Base-by-base conservation (phyloP, 768 basidiomycete genomes). In the Mycena vitilis region DNA sequence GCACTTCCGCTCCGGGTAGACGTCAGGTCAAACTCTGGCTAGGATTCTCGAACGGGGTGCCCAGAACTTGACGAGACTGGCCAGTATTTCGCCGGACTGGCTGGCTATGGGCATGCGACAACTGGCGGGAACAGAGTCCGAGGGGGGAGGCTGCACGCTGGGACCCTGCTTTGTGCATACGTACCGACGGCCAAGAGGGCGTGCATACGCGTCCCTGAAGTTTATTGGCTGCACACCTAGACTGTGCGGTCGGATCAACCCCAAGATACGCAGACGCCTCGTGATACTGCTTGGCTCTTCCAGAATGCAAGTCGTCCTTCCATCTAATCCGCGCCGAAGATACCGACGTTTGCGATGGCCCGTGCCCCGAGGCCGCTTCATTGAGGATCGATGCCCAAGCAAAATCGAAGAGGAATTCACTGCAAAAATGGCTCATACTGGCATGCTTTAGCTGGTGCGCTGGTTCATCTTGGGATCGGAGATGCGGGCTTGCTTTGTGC, bases 161-260 rank as follows among this genome's bases (percentile, higher is more conserved):
- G 30, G 30, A 30, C 30, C 30, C 30, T 30, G 30, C 30, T 30
- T 30, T 30, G 30, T 30, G 30, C 30, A 30, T 30, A 30, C 30
- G 30, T 30, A 30, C 30, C 30, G 30, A 30, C 30, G 30, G 30
- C 30, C 3, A 30, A 30, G 30, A 30, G 30, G 30, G 30, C 30
- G 30, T 30, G 30, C 30, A 30, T 30, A 30, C 30, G 38, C 47
- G 30, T 60, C 38, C 38, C 40, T 54, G 45, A 56, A 45, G 38
- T 44, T 48, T 63, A 47, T 56, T 51, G 25, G 20, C 37, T 1
- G n/a, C 47, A 44, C 59, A 51, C 61, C 62, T 59, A 47, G 57
- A 63, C 67, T 68, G 62, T 58, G 63, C 68, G 48, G 59, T 30
- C 68, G 68, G 68, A 69, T 65, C 68, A 63, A 58, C 55, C 44